Percentiles rank a stretch among this genome's conserved stretches.
These are phyloP conservation scores for Dictyostelium capitatum DNA, from an alignment of 78 protist genomes.

Conservation along the genomic window DNA sequence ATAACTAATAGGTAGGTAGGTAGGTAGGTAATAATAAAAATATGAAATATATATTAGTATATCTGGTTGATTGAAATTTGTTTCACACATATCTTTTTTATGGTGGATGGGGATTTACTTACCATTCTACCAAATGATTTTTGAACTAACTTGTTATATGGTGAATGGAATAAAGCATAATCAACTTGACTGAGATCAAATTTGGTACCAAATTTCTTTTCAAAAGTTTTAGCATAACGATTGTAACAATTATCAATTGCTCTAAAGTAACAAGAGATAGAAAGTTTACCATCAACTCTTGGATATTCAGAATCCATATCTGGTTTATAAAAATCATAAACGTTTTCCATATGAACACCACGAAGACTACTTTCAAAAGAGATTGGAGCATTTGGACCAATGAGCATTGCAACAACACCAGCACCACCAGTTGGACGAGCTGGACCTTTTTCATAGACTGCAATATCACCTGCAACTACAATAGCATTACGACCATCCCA, in stretches of 20 bases:
- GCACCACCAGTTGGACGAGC: slow-evolving; percentile 93
- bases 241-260: slow-evolving; percentile 94
- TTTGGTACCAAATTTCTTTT: slow-evolving; percentile 25
- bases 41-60: neutral
- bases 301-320: slow-evolving; percentile 93
- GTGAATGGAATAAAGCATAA: slow-evolving; percentile 95
- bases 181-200: slow-evolving; percentile 80
- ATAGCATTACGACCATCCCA: slow-evolving; percentile 97
- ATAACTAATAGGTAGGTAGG: too few relatives aligned
- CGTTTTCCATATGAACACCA: slow-evolving; percentile 92
- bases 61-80: neutral
- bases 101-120: too few relatives aligned
- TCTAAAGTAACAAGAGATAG: slow-evolving; percentile 91
- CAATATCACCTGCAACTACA: slow-evolving; percentile 95
- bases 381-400: slow-evolving; percentile 98
- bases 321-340: slow-evolving; percentile 98
- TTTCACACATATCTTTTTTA: too few relatives aligned
- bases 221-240: slow-evolving; percentile 69
- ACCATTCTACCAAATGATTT: slow-evolving; percentile 93
- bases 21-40: neutral
- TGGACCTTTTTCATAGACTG: slow-evolving; percentile 93
- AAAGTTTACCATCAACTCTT: slow-evolving; percentile 95
- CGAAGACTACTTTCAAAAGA: slow-evolving; percentile 89
- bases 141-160: slow-evolving; percentile 97
- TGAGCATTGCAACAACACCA: slow-evolving; percentile 98